Percentiles rank a stretch among this genome's conserved stretches.
These are phyloP conservation scores for Cystobasidium onofrii DNA, from an alignment of 768 basidiomycete species.

Conservation along the genomic window DNA sequence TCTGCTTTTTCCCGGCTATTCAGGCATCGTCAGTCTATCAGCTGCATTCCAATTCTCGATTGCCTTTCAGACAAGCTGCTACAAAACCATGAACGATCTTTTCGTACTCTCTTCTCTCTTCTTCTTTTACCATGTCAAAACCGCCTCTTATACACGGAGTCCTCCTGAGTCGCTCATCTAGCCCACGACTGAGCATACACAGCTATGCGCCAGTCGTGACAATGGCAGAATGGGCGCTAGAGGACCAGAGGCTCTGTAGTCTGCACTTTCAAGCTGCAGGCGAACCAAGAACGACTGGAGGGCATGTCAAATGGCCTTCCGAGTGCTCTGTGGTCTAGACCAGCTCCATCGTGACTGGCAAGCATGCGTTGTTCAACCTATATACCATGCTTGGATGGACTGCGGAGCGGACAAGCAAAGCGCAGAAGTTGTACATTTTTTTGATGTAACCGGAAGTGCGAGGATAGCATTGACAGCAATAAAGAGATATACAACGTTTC, in stretches of 20 bases:
- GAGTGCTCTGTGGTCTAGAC: neutral
- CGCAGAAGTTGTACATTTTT: neutral
- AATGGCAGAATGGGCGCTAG: slow-evolving; percentile 10
- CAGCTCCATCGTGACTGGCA: neutral
- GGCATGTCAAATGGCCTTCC: neutral
- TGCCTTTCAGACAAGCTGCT: neutral
- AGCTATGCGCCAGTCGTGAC: neutral
- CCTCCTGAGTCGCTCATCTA: slow-evolving; percentile 26
- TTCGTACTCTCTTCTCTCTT: neutral
- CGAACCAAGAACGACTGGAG: neutral
- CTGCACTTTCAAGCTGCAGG: neutral
- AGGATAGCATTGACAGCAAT: neutral
- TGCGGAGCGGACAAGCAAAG: slow-evolving; percentile 11
- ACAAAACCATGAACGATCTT: neutral
- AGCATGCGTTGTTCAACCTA: neutral
- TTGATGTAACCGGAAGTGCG: neutral
- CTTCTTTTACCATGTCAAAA: slow-evolving; percentile 20
- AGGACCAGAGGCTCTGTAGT: slow-evolving; percentile 11
- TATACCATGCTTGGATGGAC: slow-evolving; percentile 12
- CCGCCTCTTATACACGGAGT: neutral
- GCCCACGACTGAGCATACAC: neutral
- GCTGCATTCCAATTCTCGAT: too few relatives aligned
- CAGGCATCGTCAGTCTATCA: too few relatives aligned
- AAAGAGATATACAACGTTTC: too few relatives aligned
- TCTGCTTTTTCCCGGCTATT: neutral